These are phyloP conservation scores for Sarcomyxa edulis DNA, from an alignment of 768 basidiomycete species.

Conservation along the genomic window DNA sequence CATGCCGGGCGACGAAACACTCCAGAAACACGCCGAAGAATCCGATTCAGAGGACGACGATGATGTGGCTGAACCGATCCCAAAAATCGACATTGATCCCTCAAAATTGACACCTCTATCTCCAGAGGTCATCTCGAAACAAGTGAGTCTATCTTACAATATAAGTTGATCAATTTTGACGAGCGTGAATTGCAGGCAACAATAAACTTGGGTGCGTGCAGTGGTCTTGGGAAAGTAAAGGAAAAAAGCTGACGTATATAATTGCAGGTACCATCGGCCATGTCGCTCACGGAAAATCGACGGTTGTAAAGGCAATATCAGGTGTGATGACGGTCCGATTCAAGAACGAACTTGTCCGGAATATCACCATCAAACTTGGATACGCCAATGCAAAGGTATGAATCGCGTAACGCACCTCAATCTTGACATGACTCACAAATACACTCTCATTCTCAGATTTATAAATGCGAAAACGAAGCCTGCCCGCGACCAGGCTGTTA, in stretches of 20 bases:
- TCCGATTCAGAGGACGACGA: conserved; percentile 68
- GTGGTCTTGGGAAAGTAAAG: conserved; percentile 5
- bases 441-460: conserved; percentile 63
- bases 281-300: conserved; percentile 97
- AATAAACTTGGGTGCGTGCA: conserved; percentile 74
- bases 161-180: too few species aligned
- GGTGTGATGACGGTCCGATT: conserved; percentile 98
- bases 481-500: conserved; percentile 95
- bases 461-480: conserved; percentile 91
- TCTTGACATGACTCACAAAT: conserved; percentile 6
- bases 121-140: conserved; percentile 88
- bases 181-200: conserved; percentile 66
- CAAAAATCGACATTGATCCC: conserved; percentile 72
- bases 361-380: conserved; percentile 99
- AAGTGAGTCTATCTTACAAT: conserved; percentile 48
- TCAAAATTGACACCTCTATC: conserved; percentile 83
- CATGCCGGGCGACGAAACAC: conserved; percentile 73
- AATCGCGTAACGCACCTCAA: conserved; percentile 11
- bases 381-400: conserved; percentile 98
- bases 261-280: conserved; percentile 94
- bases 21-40: conserved; percentile 43
- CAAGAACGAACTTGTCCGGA: conserved; percentile 98
- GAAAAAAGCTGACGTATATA: conserved; percentile 5
- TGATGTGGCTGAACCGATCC: conserved; percentile 46
- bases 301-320: conserved; percentile 97